Evolutionary conservation across 2,329 filamentous ascomycete genomes (phyloP), one percentile per base, ranked within the genome.

Genomic region (Trichoderma breve): DNA sequence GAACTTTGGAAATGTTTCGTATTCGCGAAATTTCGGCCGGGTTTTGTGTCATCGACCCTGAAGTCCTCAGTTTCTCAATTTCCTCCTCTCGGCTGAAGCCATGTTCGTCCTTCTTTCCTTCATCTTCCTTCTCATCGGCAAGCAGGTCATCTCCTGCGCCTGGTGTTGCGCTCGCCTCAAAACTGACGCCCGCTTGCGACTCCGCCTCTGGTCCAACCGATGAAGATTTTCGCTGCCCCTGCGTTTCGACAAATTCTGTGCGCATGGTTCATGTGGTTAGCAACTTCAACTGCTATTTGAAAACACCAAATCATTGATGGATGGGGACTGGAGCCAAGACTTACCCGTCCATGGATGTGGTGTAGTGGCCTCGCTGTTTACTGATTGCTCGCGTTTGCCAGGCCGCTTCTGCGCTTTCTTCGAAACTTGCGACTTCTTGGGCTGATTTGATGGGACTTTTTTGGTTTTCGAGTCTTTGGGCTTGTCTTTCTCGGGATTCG

Each of bases 41-140:
- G 75, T 98, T 98, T 80, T 99, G 97, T 12, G 97, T 99, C 96
- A 99, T 98, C 73, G 94, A 98, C 36, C 96, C 97, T 28, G 93
- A 93, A 4, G 94, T 97, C 53, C 96, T 91, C 11, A 99, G 87
- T 80, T 98, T 97, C 80, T 99, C 96, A 71, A 98, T 98, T 81
- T 99, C 96, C 75, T 97, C 93, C 80, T 97, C 93, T 64, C 92
- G 89, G 74, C 92, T 91, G 78, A 93, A 95, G 6, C 86, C 85
- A 14, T 84, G 82, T 73, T 82, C 86, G 78, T 88, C 83, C 70
- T 82, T 84, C 76, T 85, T 86, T 5, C 80, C 77, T 14, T 84
- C 82, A 3, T 81, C 81, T 5, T 83, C 82, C 63, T 81, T 83
- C 9, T 89, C 87, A 73, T 90, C 88, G 8, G 85, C 75, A 65